These are phyloP conservation scores for Coniochaeta sp. DNA, from an alignment of 2,329 filamentous ascomycete genomes.

Conservation along the genomic window DNA sequence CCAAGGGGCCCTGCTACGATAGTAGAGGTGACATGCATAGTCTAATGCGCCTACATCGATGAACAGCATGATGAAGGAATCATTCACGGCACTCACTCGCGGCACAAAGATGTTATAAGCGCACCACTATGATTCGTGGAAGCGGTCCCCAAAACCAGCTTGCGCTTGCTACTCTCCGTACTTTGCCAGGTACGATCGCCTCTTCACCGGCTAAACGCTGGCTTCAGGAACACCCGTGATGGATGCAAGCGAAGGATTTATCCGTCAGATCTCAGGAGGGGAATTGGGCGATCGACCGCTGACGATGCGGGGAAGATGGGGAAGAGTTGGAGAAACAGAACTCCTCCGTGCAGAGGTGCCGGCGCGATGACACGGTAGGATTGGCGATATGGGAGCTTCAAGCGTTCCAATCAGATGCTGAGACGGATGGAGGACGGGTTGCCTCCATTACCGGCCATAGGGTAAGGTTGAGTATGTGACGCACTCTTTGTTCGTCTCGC, in stretches of 20 bases:
- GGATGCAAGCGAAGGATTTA: background rate
- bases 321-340: background rate
- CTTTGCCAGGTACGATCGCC: too few relatives aligned
- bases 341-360: background rate
- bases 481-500: background rate
- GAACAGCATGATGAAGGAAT: too few relatives aligned
- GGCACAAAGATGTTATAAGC: background rate
- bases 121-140: background rate
- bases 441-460: background rate
- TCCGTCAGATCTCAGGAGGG: background rate
- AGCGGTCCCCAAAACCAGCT: too few relatives aligned
- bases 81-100: too few relatives aligned
- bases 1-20: background rate
- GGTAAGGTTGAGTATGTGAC: background rate
- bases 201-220: background rate
- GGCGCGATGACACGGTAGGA: background rate
- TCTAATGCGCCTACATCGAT: background rate
- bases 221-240: background rate
- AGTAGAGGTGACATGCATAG: background rate
- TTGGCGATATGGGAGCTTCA: background rate
- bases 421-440: background rate
- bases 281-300: background rate
- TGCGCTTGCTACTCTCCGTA: background rate
- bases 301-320: background rate
- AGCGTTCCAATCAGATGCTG: background rate